Evolutionary conservation across 768 basidiomycete genomes (phyloP).

Genomic region (Pleurotus sapidus): DNA sequence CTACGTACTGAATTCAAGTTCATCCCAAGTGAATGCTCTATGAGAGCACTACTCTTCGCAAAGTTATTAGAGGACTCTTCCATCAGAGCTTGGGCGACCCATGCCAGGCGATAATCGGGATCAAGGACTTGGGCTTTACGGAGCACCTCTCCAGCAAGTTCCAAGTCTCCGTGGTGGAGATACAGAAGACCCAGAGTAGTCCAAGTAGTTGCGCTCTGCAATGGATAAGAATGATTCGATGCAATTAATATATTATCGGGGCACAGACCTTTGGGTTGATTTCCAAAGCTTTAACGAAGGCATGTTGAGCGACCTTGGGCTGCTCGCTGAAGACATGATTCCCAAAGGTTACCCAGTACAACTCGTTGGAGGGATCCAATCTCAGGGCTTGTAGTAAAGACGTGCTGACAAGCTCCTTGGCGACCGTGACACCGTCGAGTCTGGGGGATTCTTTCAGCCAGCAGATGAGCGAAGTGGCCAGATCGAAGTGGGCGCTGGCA

Average conservation of each 20-base stretch:
- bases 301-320: slow-evolving; percentile 82
- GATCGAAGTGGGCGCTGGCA: slow-evolving; percentile 72
- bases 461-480: slow-evolving; percentile 58
- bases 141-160: slow-evolving; percentile 84
- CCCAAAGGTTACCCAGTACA: slow-evolving; percentile 84
- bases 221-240: background rate
- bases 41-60: slow-evolving; percentile 60
- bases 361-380: slow-evolving; percentile 65
- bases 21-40: slow-evolving; percentile 71
- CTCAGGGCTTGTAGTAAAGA: slow-evolving; percentile 72
- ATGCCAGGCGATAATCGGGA: slow-evolving; percentile 84
- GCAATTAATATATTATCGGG: background rate
- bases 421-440: slow-evolving; percentile 25
- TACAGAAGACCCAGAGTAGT: slow-evolving; percentile 87
- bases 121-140: slow-evolving; percentile 87
- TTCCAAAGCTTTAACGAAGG: slow-evolving; percentile 87
- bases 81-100: slow-evolving; percentile 86
- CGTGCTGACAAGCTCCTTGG: slow-evolving; percentile 40
- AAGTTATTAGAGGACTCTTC: slow-evolving; percentile 58
- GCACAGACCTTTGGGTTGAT: slow-evolving; percentile 72
- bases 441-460: slow-evolving; percentile 35
- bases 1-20: slow-evolving; percentile 52
- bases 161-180: slow-evolving; percentile 71
- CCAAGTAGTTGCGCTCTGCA: slow-evolving; percentile 76
- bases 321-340: slow-evolving; percentile 64